These are phyloP conservation scores for Citrullus mucosospermus DNA, from an alignment of 306 rosid species.

Conservation along the genomic window DNA sequence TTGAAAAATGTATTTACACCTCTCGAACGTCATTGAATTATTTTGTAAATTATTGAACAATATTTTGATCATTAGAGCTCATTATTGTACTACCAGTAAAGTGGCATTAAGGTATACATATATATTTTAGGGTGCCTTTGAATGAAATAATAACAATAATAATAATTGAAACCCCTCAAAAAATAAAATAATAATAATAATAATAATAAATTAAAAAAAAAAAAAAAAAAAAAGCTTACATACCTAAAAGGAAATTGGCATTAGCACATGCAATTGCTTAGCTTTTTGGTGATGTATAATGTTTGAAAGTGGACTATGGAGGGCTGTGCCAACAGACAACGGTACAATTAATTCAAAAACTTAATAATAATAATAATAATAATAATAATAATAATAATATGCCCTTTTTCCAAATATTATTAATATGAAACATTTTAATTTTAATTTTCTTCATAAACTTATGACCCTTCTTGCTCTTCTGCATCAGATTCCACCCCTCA, in stretches of 20 bases:
- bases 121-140: background rate
- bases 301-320: background rate
- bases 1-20: too few species aligned
- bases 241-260: background rate
- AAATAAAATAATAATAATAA: too few species aligned
- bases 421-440: background rate
- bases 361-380: background rate
- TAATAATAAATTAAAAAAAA: background rate
- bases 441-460: background rate
- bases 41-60: background rate
- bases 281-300: background rate
- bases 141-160: background rate
- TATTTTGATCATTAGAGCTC: background rate
- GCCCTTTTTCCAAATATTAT: background rate
- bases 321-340: slow-evolving; percentile 2
- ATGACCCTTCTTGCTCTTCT: background rate
- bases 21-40: too few species aligned
- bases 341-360: background rate
- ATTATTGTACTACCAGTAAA: background rate
- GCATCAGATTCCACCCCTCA: slow-evolving; percentile 46
- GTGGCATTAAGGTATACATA: background rate
- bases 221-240: background rate
- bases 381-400: too few species aligned
- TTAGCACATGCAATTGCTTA: background rate
- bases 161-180: background rate